Base-by-base conservation (phyloP, 176 grass and related monocot species). In the Carex kokanica region DNA sequence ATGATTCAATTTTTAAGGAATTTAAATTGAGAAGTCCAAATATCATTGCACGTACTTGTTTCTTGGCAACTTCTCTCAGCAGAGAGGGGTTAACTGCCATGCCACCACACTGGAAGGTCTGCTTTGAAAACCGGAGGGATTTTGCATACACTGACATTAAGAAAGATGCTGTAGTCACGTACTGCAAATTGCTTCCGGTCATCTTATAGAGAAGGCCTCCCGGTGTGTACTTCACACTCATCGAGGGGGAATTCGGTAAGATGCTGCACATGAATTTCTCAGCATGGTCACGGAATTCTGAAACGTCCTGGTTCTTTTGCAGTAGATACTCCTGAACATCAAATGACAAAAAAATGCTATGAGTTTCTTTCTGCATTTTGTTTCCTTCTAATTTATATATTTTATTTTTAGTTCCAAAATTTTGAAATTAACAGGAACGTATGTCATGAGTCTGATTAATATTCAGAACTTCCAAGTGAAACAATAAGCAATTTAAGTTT, bases 161-260 rank as follows among this genome's bases (percentile, higher is more conserved):
- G 84, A 89, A 89, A 2, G 80, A 49, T 10, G 84, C 36, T 17
- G 88, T 55, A 2, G 88, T 89, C 79, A 89, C 88, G 2, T 86
- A 89, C 84, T 89, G 88, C 84, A 89, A n/a, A 79, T 86, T 89
- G 88, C 84, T 86, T 23, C 45, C 88, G 5, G 15, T 64, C 60
- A 60, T 2, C 62, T 83, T 86, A 57, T 86, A 89, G 13, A 89
- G 47, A 15, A 89, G 84, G 29, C 88, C 88, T 61, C 88, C 88
- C 2, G 78, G 55, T 13, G 83, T 89, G 65, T 89, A 85, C 17
- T 20, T 81, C 52, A 84, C 81, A 2, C 59, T 83, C 69, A 29
- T 17, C 2, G 82, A 80, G 13, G 61, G 20, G 4, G 86, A 80
- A 31, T 38, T 43, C 18, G 82, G 86, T 9, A 88, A 47, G 20